Base-by-base conservation (phyloP, 2,329 filamentous ascomycete species). In the Alternaria incomplexa region DNA sequence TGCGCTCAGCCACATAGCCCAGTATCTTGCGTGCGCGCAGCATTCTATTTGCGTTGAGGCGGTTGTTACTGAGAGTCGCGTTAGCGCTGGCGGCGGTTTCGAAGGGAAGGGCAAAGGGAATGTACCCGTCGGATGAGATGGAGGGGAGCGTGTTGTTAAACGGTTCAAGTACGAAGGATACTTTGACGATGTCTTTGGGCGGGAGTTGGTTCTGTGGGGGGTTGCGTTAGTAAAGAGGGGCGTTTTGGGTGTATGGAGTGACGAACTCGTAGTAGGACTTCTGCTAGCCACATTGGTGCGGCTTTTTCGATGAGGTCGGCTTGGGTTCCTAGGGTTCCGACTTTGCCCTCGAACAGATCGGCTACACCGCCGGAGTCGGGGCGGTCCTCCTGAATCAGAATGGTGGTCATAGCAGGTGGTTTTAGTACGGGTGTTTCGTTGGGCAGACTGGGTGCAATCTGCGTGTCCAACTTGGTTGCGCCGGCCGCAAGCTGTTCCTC, bases 11-110 rank as follows among this genome's bases (percentile, higher is more conserved):
- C 17, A 99, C 89, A 73, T 99, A 99, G 0, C 90, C 89, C 61
- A 98, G 82, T 22, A 99, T 96, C 84, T 99, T 99, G 82, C 93
- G 95, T 4, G 96, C 93, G 50, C 96, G 88, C 54, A 99, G 85
- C 96, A 99, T 98, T 58, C 95, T 89, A 76, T 98, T 99, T 11
- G 96, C 96, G 77, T 98, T 99, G 55, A 99, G 85, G 23, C 96
- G 90, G 69, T 94, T 95, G 79, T 95, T 97, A 56, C 90, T 87
- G 66, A 65, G 65, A 51, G 64, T 62, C 57, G 72, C 52, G 68
- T 74, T 73, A 75, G 71, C 69, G 46, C 59, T 61, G 13, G 69
- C 64, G 40, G 73, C 65, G 65, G 66, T 72, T 40, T 77, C 68
- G 60, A 68, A 61, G 47, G 66, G 67, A 47, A 71, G 62, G 55